Base-by-base conservation (phyloP, 805 yeast species). In the Candida railenensis region DNA sequence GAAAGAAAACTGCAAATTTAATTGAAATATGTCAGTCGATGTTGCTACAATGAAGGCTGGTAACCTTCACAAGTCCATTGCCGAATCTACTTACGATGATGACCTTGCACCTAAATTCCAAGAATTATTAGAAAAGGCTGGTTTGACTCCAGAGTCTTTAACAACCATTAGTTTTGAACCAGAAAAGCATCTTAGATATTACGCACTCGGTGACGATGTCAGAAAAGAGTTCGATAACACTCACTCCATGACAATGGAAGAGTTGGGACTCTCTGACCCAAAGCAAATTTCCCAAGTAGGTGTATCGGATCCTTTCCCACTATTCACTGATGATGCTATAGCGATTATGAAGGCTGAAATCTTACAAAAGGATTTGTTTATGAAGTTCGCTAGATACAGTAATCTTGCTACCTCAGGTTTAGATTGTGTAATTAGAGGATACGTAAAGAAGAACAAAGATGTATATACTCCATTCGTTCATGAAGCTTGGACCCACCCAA, bases 401-500 rank as follows among this genome's bases (percentile, higher is more conserved):
- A 49, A 64, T 11, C 59, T 44, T 11, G 74, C 83, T 25, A 71
- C 77, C n/a, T 59, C 76, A 3, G 83, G 82, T 36, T 52, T 71
- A 52, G 83, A 77, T 58, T 66, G 80, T 52, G 63, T 60, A 41
- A 54, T 80, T 47, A 68, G 85, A 52, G 85, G 87, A 2, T 76
- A 68, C 52, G 76, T 73, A 22, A 73, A 69, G 36, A 58, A 63
- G 22, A 59, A 56, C 19, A 62, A 55, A 36, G 44, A 50, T 15
- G 49, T 63, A 36, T 46, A 62, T n/a, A 63, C 78, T 36, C 84
- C 82, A 0, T 81, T 81, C 56, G 73, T 77, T 1, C 66, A 73
- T 52, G 71, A 65, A 3, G 85, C 85, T 3, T 80, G 85, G 85
- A 74, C 73, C 2, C 82, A 78, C 53, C 85, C 85, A 20, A 69